Percentiles rank a stretch among this genome's conserved stretches.
phyloP scores from a whole-genome alignment of 352 stramenopile species.

The Phytopythium delawarense region DNA sequence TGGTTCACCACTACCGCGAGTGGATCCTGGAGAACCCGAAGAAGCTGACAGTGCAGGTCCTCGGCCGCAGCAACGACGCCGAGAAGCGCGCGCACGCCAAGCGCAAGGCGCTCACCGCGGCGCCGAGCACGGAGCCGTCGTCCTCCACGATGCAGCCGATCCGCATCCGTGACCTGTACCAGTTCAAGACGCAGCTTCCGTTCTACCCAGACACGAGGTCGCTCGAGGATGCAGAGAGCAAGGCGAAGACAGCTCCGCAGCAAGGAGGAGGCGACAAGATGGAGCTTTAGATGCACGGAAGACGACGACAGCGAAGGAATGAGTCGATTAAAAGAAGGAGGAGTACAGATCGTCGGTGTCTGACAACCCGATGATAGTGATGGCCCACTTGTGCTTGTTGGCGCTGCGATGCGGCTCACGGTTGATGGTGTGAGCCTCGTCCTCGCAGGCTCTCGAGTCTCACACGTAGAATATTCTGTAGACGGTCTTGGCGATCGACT shows the following conservation, averaged over 20 bases:
- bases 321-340: not conserved
- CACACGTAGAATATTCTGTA: slow-evolving; percentile 94
- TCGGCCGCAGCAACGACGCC: slow-evolving; percentile 40
- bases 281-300: slow-evolving; percentile 24
- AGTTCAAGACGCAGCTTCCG: slow-evolving; percentile 54
- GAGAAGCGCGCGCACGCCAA: slow-evolving; percentile 30
- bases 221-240: slow-evolving; percentile 19
- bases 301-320: not conserved
- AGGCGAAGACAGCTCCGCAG: slow-evolving; percentile 9
- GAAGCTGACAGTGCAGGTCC: slow-evolving; percentile 68
- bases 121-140: not conserved
- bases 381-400: not conserved
- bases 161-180: slow-evolving; percentile 53
- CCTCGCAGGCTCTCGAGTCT: not conserved
- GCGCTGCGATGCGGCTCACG: not conserved
- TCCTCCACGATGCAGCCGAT: slow-evolving; percentile 21
- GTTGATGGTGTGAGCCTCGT: not conserved
- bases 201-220: slow-evolving; percentile 30
- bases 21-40: slow-evolving; percentile 61
- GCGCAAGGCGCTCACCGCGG: slow-evolving; percentile 16
- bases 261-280: slow-evolving; percentile 15
- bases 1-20: slow-evolving; percentile 51
- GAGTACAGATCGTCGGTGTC: not conserved
- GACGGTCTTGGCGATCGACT: slow-evolving; percentile 87
- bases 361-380: not conserved